Conservation (phyloP, 2,329 filamentous ascomycete genomes). For the Chaetothyriales sp. region DNA sequence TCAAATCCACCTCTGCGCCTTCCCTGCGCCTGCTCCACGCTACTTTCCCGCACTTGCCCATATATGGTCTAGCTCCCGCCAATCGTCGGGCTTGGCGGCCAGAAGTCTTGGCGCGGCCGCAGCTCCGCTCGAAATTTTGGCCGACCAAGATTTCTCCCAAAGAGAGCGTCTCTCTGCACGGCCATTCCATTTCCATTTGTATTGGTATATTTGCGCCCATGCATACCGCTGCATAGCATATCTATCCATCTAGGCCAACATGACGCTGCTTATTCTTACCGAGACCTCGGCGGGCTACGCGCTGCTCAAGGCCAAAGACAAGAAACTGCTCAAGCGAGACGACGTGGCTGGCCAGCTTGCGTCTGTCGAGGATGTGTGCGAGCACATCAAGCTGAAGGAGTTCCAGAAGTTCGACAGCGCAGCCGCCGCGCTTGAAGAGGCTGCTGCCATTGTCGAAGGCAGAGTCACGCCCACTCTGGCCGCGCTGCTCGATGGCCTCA, state of each 20-base stretch:
- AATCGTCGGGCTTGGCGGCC: neutral
- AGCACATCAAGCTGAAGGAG: constrained; percentile 84
- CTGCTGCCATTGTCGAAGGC: constrained; percentile 74
- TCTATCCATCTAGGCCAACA: constrained; percentile 29
- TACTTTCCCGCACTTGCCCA: no score
- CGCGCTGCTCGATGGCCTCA: constrained; percentile 71
- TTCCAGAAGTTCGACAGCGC: constrained; percentile 97
- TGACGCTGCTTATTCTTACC: constrained; percentile 84
- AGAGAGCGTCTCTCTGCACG: neutral
- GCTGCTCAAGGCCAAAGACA: constrained; percentile 96
- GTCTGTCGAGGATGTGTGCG: constrained; percentile 71
- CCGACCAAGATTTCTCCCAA: neutral
- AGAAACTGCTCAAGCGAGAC: constrained; percentile 88
- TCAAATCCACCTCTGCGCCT: neutral
- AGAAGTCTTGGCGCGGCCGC: neutral
- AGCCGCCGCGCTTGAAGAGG: constrained; percentile 77
- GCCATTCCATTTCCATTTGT: neutral
- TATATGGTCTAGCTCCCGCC: no score
- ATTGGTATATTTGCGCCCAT: neutral
- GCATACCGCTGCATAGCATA: neutral
- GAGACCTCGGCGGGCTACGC: constrained; percentile 96
- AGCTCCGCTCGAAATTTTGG: neutral
- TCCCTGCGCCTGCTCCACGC: no score
- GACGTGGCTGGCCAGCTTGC: constrained; percentile 61
- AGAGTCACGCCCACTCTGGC: constrained; percentile 85